Evolutionary conservation across 306 rosid species (phyloP).

Genomic region (Pyrus communis): DNA sequence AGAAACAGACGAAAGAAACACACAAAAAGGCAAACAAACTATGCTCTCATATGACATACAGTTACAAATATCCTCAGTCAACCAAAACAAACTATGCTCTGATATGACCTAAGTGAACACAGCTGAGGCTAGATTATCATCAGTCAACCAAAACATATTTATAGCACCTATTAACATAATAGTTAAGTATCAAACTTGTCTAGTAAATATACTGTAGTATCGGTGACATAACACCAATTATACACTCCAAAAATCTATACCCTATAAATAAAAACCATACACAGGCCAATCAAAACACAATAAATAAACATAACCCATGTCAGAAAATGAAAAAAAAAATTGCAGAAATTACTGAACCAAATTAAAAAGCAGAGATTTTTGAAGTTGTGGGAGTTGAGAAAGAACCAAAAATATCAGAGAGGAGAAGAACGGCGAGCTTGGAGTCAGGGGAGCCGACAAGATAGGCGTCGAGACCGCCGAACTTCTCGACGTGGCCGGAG

Average conservation of each 20-base stretch:
- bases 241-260: background rate
- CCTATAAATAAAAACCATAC: background rate
- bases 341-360: background rate
- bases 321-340: background rate
- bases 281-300: background rate
- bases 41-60: no score
- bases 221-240: no score
- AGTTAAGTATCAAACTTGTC: no score
- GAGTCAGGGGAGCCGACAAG: constrained; percentile 46
- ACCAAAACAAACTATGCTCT: no score
- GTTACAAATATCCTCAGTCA: no score
- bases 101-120: no score
- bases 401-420: constrained; percentile 48
- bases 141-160: no score
- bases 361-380: background rate
- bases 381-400: background rate
- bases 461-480: constrained; percentile 36
- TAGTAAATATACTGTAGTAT: no score
- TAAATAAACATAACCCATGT: background rate
- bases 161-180: no score
- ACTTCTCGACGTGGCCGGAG: constrained; percentile 42
- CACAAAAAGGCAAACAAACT: no score
- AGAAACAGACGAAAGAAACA: no score
- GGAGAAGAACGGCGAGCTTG: constrained; percentile 45
- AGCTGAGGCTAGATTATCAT: no score